These are phyloP conservation scores for Isatis tinctoria DNA, from an alignment of 345 rosid genomes.

Conservation along the genomic window DNA sequence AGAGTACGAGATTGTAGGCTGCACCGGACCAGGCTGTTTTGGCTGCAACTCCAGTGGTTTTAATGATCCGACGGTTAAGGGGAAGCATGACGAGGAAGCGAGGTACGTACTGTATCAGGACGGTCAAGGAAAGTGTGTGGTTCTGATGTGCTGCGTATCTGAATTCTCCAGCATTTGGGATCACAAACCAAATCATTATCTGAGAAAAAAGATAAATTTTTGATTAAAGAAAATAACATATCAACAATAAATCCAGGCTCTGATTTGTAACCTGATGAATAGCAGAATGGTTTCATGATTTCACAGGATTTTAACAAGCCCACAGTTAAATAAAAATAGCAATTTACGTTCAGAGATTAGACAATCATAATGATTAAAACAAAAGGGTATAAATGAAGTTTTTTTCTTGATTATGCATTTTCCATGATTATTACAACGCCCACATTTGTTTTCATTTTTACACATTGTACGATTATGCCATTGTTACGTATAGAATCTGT, in stretches of 20 bases:
- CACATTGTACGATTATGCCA: neutral
- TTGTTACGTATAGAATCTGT: neutral
- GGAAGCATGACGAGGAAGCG: conserved; percentile 71
- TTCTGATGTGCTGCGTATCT: conserved; percentile 45
- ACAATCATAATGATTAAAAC: neutral
- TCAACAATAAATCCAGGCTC: neutral
- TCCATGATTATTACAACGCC: neutral
- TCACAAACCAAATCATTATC: conserved; percentile 75
- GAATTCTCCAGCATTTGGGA: conserved; percentile 49
- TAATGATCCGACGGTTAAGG: conserved; percentile 63
- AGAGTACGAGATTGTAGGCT: conserved; percentile 73
- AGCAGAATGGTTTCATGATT: neutral
- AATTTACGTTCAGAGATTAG: neutral
- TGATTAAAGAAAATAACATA: neutral
- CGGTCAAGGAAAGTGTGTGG: conserved; percentile 71
- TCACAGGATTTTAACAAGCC: neutral
- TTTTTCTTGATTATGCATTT: neutral
- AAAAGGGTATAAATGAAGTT: neutral
- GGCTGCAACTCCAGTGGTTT: conserved; percentile 78
- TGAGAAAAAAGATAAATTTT: conserved; percentile 20
- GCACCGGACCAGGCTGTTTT: conserved; percentile 93
- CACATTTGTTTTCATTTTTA: neutral
- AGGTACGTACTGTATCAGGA: conserved; percentile 74
- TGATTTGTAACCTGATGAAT: neutral
- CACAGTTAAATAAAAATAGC: neutral